Conservation (phyloP, 2,329 filamentous ascomycete species). For the Penicillium sp. region DNA sequence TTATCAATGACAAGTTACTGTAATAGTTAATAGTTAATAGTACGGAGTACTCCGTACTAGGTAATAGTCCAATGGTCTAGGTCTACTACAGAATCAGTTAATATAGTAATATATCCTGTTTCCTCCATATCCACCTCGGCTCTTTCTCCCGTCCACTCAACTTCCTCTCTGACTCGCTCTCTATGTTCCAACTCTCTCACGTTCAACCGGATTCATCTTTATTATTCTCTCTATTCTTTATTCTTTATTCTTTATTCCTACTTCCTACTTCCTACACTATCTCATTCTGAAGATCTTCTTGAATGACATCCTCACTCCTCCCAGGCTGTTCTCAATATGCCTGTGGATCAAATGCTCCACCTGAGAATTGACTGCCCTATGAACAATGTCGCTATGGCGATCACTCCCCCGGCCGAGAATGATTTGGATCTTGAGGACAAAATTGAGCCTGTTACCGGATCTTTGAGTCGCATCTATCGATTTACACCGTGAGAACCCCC, state of each 20-base stretch:
- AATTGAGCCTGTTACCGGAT: not conserved
- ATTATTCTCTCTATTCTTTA: not conserved
- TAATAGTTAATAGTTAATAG: not conserved
- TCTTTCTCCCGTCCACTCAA: slow-evolving; percentile 15
- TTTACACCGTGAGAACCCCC: slow-evolving; percentile 1
- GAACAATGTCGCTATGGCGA: slow-evolving; percentile 14
- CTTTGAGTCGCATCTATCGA: slow-evolving; percentile 5
- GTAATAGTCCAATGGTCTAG: too few relatives aligned
- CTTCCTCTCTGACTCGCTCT: not conserved
- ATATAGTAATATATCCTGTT: not conserved
- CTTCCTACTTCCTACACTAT: not conserved
- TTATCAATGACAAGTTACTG: too few relatives aligned
- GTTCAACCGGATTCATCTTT: not conserved
- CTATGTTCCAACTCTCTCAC: not conserved
- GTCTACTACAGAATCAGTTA: not conserved
- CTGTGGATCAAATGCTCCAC: slow-evolving; percentile 20
- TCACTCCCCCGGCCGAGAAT: slow-evolving; percentile 22
- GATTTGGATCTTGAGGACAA: slow-evolving; percentile 4
- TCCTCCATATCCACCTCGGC: not conserved
- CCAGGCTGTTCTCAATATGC: slow-evolving; percentile 2
- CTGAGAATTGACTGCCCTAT: slow-evolving; percentile 18
- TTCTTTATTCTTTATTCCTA: too few relatives aligned
- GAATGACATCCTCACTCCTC: slow-evolving; percentile 1
- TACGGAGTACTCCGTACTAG: too few relatives aligned
- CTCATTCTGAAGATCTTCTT: not conserved